Evolutionary conservation across 371 early-diverging fungal species (phyloP), one percentile per base, ranked within the genome.

Genomic region (Choanephora cucurbitarum): DNA sequence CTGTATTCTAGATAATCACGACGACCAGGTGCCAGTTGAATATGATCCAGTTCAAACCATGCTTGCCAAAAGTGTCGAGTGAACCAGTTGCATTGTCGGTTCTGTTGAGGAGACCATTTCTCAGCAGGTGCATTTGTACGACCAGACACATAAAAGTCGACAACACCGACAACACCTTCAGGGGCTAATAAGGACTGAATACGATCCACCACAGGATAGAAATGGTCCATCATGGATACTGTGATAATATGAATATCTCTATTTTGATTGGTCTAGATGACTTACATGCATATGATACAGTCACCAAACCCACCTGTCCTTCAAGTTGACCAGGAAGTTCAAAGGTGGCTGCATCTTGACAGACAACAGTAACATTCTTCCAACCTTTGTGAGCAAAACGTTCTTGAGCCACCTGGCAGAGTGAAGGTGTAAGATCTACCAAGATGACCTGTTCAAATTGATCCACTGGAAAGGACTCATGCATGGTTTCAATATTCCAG

Each of bases 401-500:
- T 52, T 89, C 81, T 33, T 80, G 70, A n/a, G 92, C 92, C 24
- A 93, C 79, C 33, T 85, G 73, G 68, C 94, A 93, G 9, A 92
- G 70, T 0, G 92, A 89, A 5, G 89, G 90, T 44, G 91, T 91
- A 31, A 93, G 79, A 66, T 93, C 94, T 4, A 93, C 89, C n/a
- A 92, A 60, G 59, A 91, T 89, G 4, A 93, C 87, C 19, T 78
- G 69, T 60, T 87, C 85, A 73, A 93, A 93, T 60, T 84, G 79
- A 49, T 77, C 76, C 55, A 92, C 84, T 11, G 88, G 90, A 64
- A 86, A 88, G 46, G 72, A 80, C 14, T 62, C 60, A 69, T 91
- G 79, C 93, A 93, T 93, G 34, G 80, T 75, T 64, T 93, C 93
- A 58, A 93, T 90, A 59, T 93, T 93, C 87, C 87, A 87, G 13